Percentiles rank a stretch among this genome's conserved stretches.
Conservation (phyloP, 305 asterid species). For the Fraxinus xanthoxyloides region DNA sequence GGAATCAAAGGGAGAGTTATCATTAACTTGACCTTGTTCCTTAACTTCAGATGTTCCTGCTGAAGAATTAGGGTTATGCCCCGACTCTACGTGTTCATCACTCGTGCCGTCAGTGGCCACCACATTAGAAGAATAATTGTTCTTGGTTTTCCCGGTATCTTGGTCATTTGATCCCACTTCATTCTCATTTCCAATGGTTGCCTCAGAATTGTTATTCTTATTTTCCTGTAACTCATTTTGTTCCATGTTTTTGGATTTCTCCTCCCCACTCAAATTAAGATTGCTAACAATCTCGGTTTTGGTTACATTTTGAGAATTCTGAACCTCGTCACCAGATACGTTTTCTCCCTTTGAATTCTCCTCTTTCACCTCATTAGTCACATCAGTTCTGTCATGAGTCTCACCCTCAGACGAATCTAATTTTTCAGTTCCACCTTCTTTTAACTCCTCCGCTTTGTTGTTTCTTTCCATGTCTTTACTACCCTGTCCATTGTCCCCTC, state of each 20-base stretch:
- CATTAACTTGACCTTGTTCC: constrained; percentile 9
- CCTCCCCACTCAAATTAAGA: constrained; percentile 23
- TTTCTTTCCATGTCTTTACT: constrained; percentile 19
- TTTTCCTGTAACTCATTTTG: constrained; percentile 25
- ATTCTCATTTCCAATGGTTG: constrained; percentile 19
- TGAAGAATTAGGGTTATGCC: constrained; percentile 24
- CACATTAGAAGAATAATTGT: constrained; percentile 17
- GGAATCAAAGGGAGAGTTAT: constrained; percentile 24
- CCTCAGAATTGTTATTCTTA: not conserved
- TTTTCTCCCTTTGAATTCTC: constrained; percentile 24
- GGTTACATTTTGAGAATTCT: constrained; percentile 29
- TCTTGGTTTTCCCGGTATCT: constrained; percentile 24
- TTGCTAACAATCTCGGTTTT: constrained; percentile 27
- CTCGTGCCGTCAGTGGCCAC: constrained; percentile 17
- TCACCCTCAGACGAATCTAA: constrained; percentile 32
- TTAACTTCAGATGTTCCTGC: constrained; percentile 26
- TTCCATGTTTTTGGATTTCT: constrained; percentile 24
- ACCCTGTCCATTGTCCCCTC: constrained; percentile 21
- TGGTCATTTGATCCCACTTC: constrained; percentile 18
- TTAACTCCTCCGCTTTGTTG: constrained; percentile 21
- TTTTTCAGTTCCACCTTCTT: constrained; percentile 32
- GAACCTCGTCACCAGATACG: constrained; percentile 20
- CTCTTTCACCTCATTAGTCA: constrained; percentile 25
- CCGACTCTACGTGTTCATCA: constrained; percentile 16
- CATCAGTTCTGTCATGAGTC: constrained; percentile 24